Evolutionary conservation across 192 early-diverging fungal species (phyloP), one percentile per base, ranked within the genome.

Genomic region (Backusella macrospora): DNA sequence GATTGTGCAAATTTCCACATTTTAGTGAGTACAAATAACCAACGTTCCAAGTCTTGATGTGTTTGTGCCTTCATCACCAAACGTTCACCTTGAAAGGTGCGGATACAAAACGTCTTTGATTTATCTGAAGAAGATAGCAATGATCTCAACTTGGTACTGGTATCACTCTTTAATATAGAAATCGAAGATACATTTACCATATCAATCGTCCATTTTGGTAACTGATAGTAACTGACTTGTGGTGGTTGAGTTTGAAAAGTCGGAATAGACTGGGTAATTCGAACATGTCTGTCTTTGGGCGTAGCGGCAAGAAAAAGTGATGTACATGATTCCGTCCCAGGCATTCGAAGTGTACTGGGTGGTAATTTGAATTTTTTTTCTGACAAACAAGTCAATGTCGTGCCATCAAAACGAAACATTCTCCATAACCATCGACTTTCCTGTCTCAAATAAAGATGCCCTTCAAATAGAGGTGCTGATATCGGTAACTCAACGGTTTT

Each of bases 1-100:
- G 38, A 21, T 59, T 59, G 52, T 21, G 52, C 49, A 34, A 65
- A 65, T 72, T 73, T 71, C 73, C 80, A 77, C 73, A 75, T 75
- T 64, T 78, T 81, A 12, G 80, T 77, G 15, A 81, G 64, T 12
- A 81, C 73, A 62, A 81, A 81, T 21, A 81, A 52, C 80, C 80
- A 81, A 16, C 80, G 44, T 13, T 81, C 80, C 16, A 77, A 55
- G 66, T 81, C 80, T 37, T 81, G 74, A 62, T 78, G 66, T 49
- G 78, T 81, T 12, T 74, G 73, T 37, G 76, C 80, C 52, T 72
- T 81, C 43, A 81, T 38, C 21, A 81, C 47, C 39, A 72, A 77
- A 37, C 69, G 64, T 29, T 45, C 23, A 10, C 62, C 76, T 64
- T 75, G 70, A 64, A 59, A 40, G 4, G 80, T 74, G 13, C 80